A percentile compares a stretch with the other conserved stretches of the same genome.
phyloP scores from a whole-genome alignment of 179 eudicot species.

The Camellia oleifera region DNA sequence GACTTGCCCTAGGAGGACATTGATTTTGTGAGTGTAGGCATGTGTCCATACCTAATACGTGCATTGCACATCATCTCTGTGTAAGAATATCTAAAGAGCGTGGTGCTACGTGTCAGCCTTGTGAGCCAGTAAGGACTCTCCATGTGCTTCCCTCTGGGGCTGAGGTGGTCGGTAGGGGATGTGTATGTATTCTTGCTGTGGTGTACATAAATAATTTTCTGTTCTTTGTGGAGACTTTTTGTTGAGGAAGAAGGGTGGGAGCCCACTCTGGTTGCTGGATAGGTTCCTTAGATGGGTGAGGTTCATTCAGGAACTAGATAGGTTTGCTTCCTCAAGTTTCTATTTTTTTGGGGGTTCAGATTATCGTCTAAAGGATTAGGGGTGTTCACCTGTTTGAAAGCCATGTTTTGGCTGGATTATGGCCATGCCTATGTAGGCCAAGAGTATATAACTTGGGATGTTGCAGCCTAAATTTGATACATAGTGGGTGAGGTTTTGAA shows the following conservation, averaged over 20 bases:
- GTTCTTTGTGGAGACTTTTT: background rate
- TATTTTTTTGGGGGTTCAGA: background rate
- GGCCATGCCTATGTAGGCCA: background rate
- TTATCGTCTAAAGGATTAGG: background rate
- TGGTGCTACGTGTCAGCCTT: too few relatives aligned
- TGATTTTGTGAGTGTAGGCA: background rate
- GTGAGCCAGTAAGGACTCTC: too few relatives aligned
- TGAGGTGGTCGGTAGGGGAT: too few relatives aligned
- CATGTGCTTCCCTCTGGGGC: too few relatives aligned
- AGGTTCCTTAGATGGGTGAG: background rate
- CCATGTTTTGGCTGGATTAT: background rate
- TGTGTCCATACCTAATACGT: too few relatives aligned
- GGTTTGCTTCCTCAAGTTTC: background rate
- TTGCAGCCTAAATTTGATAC: too few relatives aligned
- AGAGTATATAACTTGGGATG: too few relatives aligned
- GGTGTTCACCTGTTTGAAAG: background rate
- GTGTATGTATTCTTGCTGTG: background rate
- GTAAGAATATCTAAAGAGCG: background rate
- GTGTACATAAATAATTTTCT: background rate
- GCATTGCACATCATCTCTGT: background rate
- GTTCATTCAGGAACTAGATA: background rate
- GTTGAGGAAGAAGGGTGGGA: slow-evolving; percentile 1
- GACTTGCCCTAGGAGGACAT: background rate
- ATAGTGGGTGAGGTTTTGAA: background rate
- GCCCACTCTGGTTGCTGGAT: background rate